Base-by-base conservation (phyloP, 306 rosid genomes). In the Mimosa bimucronata region DNA sequence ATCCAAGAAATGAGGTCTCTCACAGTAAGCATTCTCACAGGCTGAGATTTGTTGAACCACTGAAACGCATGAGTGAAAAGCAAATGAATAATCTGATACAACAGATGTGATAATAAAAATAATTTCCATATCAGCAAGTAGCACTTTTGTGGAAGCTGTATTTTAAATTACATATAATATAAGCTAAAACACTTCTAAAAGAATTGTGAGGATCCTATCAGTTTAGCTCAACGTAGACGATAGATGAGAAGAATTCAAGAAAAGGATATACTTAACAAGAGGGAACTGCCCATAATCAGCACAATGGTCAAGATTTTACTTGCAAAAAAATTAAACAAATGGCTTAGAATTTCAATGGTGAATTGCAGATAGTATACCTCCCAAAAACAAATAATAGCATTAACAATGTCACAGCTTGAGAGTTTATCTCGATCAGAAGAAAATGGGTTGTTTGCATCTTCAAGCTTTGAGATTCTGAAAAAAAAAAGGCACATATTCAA, bases 1-100 rank as follows among this genome's bases (percentile, higher is more conserved):
- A 92, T 88, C 98, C 98, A 94, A 46, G 98, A 90, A 79, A 92
- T 88, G 82, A 94, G 92, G 90, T 94, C 98, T 83, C 98, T 91
- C 75, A 94, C 87, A 0, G 98, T 94, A 60, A 94, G 97, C 90
- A 84, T 53, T 73, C 97, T 89, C 73, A 90, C 97, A 9, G 90
- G 89, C 69, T 77, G 90, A 77, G 83, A 66, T 66, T 83, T 81
- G 83, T 89, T 88, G 88, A 92, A 92, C 98, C 97, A 91, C 98
- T 94, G 91, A 18, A 77, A 57, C 50, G 58, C 55, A 84, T 1
- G 26, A 66, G 73, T 30, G 50, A 13, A 71, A 57, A 85, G 66
- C 29, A 67, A 71, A 57, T 85, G 31, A 77, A 64, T 26, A 64
- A 74, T 29, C 68, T 25, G 21, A 44, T 12, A 44, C 18, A 52